Percentiles rank a stretch among this genome's conserved stretches.
Conservation (phyloP, 257 asterid genomes). For the Lycium barbarum region DNA sequence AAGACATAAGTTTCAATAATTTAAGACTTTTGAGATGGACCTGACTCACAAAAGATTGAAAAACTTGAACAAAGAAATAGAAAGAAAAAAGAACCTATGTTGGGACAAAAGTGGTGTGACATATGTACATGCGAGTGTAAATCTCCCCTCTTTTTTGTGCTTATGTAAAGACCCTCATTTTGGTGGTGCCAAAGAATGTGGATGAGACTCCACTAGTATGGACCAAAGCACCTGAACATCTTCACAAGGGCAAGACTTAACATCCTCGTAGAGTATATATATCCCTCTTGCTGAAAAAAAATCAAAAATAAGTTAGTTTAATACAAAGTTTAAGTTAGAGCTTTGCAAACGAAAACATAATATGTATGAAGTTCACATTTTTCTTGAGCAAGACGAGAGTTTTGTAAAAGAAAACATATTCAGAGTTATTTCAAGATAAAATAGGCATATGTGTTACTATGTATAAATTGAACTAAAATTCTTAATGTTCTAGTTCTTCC, state of each 20-base stretch:
- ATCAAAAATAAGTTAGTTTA: background rate
- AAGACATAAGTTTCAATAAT: slow-evolving; percentile 39
- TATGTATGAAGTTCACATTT: background rate
- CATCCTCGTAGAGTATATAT: slow-evolving; percentile 94
- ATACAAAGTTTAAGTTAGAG: background rate
- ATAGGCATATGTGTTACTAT: background rate
- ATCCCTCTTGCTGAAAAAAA: slow-evolving; percentile 74
- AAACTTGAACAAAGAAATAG: slow-evolving; percentile 19
- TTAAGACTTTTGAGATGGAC: slow-evolving; percentile 40
- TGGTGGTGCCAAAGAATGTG: slow-evolving; percentile 63
- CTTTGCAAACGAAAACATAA: background rate
- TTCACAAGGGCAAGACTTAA: slow-evolving; percentile 89
- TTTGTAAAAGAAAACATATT: background rate
- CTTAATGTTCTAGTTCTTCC: background rate
- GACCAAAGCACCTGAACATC: slow-evolving; percentile 97
- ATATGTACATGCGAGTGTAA: slow-evolving; percentile 50
- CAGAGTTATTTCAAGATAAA: background rate
- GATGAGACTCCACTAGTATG: slow-evolving; percentile 86
- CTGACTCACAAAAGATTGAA: slow-evolving; percentile 43
- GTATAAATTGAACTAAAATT: background rate
- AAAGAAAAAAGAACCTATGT: background rate
- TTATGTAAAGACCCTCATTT: slow-evolving; percentile 44
- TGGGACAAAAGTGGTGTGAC: slow-evolving; percentile 27
- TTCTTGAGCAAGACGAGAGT: background rate
- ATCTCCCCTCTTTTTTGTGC: slow-evolving; percentile 34